Conservation (phyloP, 208 protist species). For the Trypanosoma theileri region DNA sequence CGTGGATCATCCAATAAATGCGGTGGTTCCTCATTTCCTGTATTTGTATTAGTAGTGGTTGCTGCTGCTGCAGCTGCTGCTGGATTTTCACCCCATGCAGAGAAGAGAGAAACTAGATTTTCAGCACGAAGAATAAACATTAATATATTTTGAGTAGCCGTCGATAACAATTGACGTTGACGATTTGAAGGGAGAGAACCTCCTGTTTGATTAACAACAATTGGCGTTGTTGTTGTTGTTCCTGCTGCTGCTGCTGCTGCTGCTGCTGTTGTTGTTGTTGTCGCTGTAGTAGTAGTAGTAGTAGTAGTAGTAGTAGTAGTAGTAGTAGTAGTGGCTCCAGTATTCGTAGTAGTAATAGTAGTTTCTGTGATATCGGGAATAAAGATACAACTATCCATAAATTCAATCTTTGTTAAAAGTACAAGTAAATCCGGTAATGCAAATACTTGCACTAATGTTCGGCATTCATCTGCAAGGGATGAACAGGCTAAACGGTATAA, state of each 20-base stretch:
- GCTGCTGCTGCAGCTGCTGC: no score
- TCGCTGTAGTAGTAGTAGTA: not conserved
- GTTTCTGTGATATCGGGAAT: not conserved
- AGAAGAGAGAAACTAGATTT: slow-evolving; percentile 21
- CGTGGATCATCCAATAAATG: slow-evolving; percentile 19
- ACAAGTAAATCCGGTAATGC: slow-evolving; percentile 57
- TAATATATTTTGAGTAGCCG: slow-evolving; percentile 59
- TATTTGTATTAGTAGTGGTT: not conserved
- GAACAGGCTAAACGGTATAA: slow-evolving; percentile 57
- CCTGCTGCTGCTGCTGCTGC: not conserved
- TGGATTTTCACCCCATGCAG: slow-evolving; percentile 3
- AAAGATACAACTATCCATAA: slow-evolving; percentile 35
- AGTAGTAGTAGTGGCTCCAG: not conserved
- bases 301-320: not conserved
- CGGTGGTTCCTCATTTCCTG: not conserved
- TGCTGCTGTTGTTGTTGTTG: not conserved
- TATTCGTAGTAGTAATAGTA: not conserved
- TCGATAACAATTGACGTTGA: slow-evolving; percentile 44
- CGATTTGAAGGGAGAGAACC: slow-evolving; percentile 24
- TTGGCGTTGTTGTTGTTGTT: not conserved
- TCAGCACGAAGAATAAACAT: slow-evolving; percentile 57
- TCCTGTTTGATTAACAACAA: not conserved
- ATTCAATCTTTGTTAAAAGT: slow-evolving; percentile 34
- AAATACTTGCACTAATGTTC: slow-evolving; percentile 48
- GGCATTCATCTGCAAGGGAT: slow-evolving; percentile 58